Evolutionary conservation across 2,329 filamentous ascomycete genomes (phyloP).

Genomic region (Aspergillus piperis): DNA sequence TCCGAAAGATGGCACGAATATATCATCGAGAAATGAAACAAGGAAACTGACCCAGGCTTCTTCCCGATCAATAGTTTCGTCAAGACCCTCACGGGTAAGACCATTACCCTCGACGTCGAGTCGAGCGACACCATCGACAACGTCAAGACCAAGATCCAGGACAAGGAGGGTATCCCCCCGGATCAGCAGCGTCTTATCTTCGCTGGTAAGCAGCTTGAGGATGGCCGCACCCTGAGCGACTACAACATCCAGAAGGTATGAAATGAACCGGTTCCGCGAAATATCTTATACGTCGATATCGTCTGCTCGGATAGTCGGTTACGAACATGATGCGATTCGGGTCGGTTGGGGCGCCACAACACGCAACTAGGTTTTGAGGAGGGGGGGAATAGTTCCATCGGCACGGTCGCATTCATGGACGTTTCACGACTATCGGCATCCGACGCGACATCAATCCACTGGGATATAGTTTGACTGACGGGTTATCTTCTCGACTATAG

Average conservation of each 20-base stretch:
- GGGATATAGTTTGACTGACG: slow-evolving; percentile 35
- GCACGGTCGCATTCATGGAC: background rate
- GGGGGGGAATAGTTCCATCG: background rate
- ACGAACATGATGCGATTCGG: background rate
- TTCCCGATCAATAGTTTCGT: slow-evolving; percentile 72
- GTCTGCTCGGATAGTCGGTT: slow-evolving; percentile 2
- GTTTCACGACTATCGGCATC: background rate
- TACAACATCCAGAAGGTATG: slow-evolving; percentile 99
- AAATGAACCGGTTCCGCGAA: slow-evolving; percentile 21
- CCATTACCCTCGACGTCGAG: slow-evolving; percentile 99
- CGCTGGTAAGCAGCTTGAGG: slow-evolving; percentile 98
- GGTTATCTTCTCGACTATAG: slow-evolving; percentile 49
- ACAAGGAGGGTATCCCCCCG: slow-evolving; percentile 98
- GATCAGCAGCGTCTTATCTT: slow-evolving; percentile 99
- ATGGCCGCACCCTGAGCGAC: slow-evolving; percentile 93
- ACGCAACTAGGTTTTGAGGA: background rate
- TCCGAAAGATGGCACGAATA: background rate
- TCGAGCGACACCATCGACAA: slow-evolving; percentile 99
- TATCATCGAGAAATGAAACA: slow-evolving; percentile 7
- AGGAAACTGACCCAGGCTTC: slow-evolving; percentile 26
- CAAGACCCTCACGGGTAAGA: slow-evolving; percentile 99
- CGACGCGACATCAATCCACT: no score
- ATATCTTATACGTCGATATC: slow-evolving; percentile 1
- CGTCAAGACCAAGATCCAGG: slow-evolving; percentile 99
- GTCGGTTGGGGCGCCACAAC: background rate